Evolutionary conservation across 805 yeast genomes (phyloP).

Genomic region (Monosporozyma yasuniensis): DNA sequence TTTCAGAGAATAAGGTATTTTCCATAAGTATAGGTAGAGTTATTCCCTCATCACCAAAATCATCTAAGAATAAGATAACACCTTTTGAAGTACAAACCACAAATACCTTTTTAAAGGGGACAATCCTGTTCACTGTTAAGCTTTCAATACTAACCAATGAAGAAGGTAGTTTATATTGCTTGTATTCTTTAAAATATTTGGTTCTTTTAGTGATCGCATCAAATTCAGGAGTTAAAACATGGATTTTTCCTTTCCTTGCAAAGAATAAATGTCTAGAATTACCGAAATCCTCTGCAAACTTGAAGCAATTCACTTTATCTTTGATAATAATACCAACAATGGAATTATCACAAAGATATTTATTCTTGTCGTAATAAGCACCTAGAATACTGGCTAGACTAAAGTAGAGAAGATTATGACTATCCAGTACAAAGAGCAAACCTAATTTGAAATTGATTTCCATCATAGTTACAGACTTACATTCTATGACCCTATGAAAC

Average conservation of each 20-base stretch:
- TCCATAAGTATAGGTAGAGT: constrained; percentile 50
- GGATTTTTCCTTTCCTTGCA: constrained; percentile 42
- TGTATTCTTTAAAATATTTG: constrained; percentile 35
- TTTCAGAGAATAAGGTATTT: constrained; percentile 6
- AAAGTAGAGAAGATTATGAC: constrained; percentile 50
- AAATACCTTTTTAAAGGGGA: constrained; percentile 56
- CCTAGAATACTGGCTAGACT: constrained; percentile 53
- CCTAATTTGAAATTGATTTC: constrained; percentile 41
- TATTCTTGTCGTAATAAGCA: constrained; percentile 41
- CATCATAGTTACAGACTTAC: constrained; percentile 47
- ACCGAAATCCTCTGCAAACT: constrained; percentile 59
- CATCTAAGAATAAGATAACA: constrained; percentile 45
- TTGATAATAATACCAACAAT: constrained; percentile 43
- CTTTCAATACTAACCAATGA: constrained; percentile 13
- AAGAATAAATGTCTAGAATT: constrained; percentile 47
- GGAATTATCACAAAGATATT: constrained; percentile 27
- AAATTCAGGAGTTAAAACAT: constrained; percentile 34
- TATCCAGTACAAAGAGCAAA: constrained; percentile 50
- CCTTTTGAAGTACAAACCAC: constrained; percentile 61
- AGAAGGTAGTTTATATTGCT: constrained; percentile 48
- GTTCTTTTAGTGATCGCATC: constrained; percentile 25
- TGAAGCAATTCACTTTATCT: constrained; percentile 52
- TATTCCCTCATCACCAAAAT: constrained; percentile 45
- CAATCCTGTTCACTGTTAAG: constrained; percentile 45
- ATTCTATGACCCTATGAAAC: constrained; percentile 22